phyloP scores from a whole-genome alignment of 352 stramenopile species.

The Discostella stelligera region DNA sequence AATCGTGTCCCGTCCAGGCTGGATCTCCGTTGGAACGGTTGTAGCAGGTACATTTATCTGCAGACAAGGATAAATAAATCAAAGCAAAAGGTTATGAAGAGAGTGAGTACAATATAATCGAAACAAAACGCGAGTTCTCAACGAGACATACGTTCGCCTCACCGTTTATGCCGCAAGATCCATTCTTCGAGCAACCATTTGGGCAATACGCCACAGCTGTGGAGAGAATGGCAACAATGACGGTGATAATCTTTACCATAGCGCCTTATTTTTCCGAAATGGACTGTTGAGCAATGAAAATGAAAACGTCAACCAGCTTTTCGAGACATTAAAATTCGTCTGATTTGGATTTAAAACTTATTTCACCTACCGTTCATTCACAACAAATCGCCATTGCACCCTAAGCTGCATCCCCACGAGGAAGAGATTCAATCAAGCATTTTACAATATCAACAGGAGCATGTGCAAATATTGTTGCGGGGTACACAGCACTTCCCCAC shows the following conservation, averaged over 20 bases:
- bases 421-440: slow-evolving; percentile 60
- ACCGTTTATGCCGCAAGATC: slow-evolving; percentile 77
- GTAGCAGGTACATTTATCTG: slow-evolving; percentile 48
- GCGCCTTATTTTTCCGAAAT: not conserved
- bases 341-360: not conserved
- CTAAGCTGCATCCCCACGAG: slow-evolving; percentile 16
- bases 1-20: slow-evolving; percentile 78
- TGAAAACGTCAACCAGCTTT: slow-evolving; percentile 14
- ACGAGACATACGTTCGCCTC: slow-evolving; percentile 7
- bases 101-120: not conserved
- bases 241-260: slow-evolving; percentile 28
- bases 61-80: not conserved
- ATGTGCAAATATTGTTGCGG: slow-evolving; percentile 93
- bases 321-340: slow-evolving; percentile 13
- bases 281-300: not conserved
- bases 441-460: slow-evolving; percentile 87
- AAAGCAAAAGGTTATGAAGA: not conserved
- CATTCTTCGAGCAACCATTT: slow-evolving; percentile 80
- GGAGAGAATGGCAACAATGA: slow-evolving; percentile 29
- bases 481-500: slow-evolving; percentile 94
- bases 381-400: not conserved
- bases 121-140: not conserved
- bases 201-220: slow-evolving; percentile 56
- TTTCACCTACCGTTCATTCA: not conserved
- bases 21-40: slow-evolving; percentile 62